Evolutionary conservation across 305 asterid species (phyloP), one percentile per base, ranked within the genome.

Genomic region (Lippia alba): DNA sequence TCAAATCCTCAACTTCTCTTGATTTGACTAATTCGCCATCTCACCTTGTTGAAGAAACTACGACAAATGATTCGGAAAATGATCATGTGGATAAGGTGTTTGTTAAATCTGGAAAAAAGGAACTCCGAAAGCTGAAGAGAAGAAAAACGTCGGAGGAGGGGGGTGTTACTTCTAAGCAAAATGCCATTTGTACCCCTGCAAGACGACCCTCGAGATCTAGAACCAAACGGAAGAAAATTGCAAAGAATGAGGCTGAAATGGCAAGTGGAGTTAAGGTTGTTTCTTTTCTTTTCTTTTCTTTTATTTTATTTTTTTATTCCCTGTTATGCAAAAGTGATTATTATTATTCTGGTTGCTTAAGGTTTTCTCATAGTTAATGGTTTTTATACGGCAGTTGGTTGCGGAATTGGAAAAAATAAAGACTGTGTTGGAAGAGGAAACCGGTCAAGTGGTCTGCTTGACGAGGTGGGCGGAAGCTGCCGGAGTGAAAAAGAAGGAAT

Each of bases 251-350:
- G 85, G 89, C 87, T 30, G 94, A 92, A 66, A 80, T 92, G 91
- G 81, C 97, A 3, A 76, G 70, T 79, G 94, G 96, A 62, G 88
- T 90, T 71, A 85, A 91, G 96, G 97, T 91, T 80, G 89, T 86
- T 73, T 24, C 30, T 24, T 24, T 24, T 24, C 30, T 24, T 75
- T 63, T 4, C 61, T 5, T n/a, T 57, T 41, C n/a, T n/a, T n/a
- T n/a, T n/a, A n/a, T n/a, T n/a, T n/a, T n/a, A n/a, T n/a, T n/a
- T n/a, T n/a, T n/a, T n/a, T n/a, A n/a, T n/a, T n/a, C n/a, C 74
- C 64, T 73, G 30, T 41, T 44, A 34, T 14, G 56, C 56, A 48
- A 66, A 36, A 70, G 44, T 62, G 39, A 3, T 67, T 64, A 69
- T 17, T 51, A 3, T 67, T 64, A 69, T 17, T 51, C 54, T 45